Base-by-base conservation (phyloP, 768 basidiomycete species). In the Suillus subluteus region DNA sequence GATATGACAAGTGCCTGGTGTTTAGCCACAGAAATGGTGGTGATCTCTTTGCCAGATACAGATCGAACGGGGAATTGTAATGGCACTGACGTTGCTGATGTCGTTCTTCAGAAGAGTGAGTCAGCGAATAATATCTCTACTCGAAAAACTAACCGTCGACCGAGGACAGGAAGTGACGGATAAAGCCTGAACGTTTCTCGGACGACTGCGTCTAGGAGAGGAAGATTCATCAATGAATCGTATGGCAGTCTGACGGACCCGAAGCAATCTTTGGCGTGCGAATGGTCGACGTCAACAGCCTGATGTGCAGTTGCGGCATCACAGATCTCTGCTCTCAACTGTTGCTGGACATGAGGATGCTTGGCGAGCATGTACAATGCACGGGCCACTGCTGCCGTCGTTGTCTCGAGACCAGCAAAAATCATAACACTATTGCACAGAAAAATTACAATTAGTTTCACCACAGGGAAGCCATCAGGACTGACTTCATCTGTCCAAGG, bases 321-420 rank as follows among this genome's bases (percentile, higher is more conserved):
- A 1, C 58, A 41, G 38, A 84, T 68, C 66, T 83, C 82, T 11
- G 70, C 15, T 15, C 83, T 75, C 23, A 84, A 71, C 55, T 71
- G 78, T 7, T 77, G 74, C 70, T 85, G 83, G 15, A 74, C 75
- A 3, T 81, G 78, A 11, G 75, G 76, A 59, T 80, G 77, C 15
- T 66, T 63, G 2, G 81, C 73, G 3, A 84, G 75, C 18, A 78
- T 69, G 41, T 77, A 70, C 23, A 85, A 63, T 16, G 72, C 77
- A 1, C 80, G 75, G 12, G 78, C 73, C 15, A 84, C 69, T 2
- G 79, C 79, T 26, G 70, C 75, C 8, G 83, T 81, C 0, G 83
- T 84, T 0, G 82, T 84, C 67, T 84, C 83, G 65, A 79, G 80
- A 1, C 78, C 83, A 0, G 82, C 82, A 54, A 82, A 79, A 16